Evolutionary conservation across 139 green algal genomes (phyloP).

Genomic region (Limnomonas spitsbergensis): DNA sequence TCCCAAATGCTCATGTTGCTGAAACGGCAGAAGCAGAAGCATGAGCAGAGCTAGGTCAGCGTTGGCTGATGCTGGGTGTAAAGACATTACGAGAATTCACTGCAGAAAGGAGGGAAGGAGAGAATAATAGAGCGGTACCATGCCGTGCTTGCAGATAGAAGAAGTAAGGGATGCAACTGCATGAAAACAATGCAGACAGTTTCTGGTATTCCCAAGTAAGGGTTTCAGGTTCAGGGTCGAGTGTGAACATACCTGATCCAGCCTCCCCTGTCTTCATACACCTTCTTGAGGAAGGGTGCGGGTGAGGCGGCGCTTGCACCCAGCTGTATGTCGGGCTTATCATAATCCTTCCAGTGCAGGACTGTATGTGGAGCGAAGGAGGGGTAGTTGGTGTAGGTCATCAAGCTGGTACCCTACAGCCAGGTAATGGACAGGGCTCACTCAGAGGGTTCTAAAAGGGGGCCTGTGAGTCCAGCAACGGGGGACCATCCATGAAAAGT

Average conservation of each 20-base stretch:
- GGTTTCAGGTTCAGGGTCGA: background rate
- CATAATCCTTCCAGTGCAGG: background rate
- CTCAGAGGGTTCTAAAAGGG: background rate
- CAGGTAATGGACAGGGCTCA: background rate
- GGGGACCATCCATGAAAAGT: background rate
- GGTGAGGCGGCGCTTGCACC: background rate
- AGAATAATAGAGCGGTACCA: background rate
- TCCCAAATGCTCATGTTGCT: too few species aligned
- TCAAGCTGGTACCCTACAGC: background rate
- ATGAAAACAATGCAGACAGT: background rate
- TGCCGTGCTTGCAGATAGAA: background rate
- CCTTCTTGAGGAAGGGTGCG: background rate
- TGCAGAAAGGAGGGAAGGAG: background rate
- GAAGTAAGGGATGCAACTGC: background rate
- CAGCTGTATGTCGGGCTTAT: background rate
- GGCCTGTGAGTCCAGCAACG: background rate
- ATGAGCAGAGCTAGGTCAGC: background rate
- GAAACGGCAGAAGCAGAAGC: too few species aligned
- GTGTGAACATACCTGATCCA: background rate
- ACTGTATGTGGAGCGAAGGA: constrained; percentile 1
- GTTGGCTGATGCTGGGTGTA: background rate
- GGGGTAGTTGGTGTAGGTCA: constrained; percentile 10
- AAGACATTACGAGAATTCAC: background rate
- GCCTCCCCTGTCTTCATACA: background rate
- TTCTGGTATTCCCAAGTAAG: background rate